Evolutionary conservation across 2,329 filamentous ascomycete genomes (phyloP).

Genomic region (Gaeumannomyces sp.): DNA sequence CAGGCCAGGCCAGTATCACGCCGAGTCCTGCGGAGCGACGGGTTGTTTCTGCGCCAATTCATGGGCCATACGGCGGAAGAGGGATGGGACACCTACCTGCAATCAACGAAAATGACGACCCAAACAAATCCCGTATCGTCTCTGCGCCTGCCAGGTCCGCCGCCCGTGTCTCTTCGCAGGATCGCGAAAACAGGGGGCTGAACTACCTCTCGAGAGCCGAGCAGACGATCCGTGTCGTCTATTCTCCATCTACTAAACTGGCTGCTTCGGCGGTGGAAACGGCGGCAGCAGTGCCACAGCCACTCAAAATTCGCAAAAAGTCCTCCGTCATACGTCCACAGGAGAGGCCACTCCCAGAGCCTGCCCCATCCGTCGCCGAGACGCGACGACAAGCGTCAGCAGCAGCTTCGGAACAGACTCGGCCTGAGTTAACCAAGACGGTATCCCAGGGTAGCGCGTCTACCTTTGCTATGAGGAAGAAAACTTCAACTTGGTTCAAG

Average conservation of each 20-base stretch:
- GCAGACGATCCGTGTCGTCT: constrained; percentile 50
- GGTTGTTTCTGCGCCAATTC: constrained; percentile 44
- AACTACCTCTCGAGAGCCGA: constrained; percentile 40
- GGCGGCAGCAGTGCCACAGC: constrained; percentile 27
- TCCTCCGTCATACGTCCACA: neutral
- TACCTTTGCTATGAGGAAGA: constrained; percentile 8
- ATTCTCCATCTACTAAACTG: constrained; percentile 36
- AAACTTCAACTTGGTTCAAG: constrained; percentile 7
- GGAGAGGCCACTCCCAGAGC: neutral
- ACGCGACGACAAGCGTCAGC: neutral
- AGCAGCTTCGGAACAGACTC: neutral
- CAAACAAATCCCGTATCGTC: constrained; percentile 35
- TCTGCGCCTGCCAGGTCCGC: constrained; percentile 36
- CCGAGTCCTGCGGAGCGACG: constrained; percentile 32
- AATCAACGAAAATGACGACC: constrained; percentile 36
- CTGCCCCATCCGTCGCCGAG: neutral
- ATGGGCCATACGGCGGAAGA: constrained; percentile 33
- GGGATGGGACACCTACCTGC: constrained; percentile 36
- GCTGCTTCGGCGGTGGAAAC: constrained; percentile 24
- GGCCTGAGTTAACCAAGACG: constrained; percentile 1
- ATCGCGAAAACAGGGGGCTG: constrained; percentile 26
- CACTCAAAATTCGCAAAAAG: constrained; percentile 38
- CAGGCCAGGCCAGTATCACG: constrained; percentile 5
- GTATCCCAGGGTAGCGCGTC: constrained; percentile 6
- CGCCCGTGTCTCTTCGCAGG: constrained; percentile 12